A percentile compares a stretch with the other conserved stretches of the same genome.
Evolutionary conservation across 345 rosid species (phyloP).

Genomic region (Linum trigynum): DNA sequence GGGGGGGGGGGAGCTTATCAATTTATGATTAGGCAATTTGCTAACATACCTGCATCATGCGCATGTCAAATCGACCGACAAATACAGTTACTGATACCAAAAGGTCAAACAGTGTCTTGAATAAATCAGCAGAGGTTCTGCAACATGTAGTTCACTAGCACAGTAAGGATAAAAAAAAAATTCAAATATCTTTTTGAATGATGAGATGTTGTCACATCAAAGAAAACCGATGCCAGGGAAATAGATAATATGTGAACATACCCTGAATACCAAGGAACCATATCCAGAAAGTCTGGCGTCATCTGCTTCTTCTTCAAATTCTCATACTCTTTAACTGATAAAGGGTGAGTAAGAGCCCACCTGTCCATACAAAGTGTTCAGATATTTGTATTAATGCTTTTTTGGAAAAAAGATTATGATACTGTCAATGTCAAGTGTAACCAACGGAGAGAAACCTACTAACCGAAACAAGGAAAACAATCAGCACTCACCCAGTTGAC

Average conservation of each 20-base stretch:
- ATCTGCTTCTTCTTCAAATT: slow-evolving; percentile 71
- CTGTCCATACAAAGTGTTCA: slow-evolving; percentile 27
- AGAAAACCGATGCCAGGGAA: background rate
- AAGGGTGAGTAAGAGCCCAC: slow-evolving; percentile 97
- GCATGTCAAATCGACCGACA: slow-evolving; percentile 99
- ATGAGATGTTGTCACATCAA: slow-evolving; percentile 1
- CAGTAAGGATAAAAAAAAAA: slow-evolving; percentile 13
- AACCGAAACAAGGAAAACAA: background rate
- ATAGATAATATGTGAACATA: slow-evolving; percentile 18
- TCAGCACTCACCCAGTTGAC: slow-evolving; percentile 80
- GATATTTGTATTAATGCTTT: too few species aligned
- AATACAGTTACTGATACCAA: slow-evolving; percentile 94
- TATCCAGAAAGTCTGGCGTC: slow-evolving; percentile 93
- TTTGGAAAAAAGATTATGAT: background rate
- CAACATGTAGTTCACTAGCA: slow-evolving; percentile 23
- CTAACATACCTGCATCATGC: slow-evolving; percentile 87
- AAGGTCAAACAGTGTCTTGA: slow-evolving; percentile 95
- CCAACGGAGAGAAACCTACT: background rate
- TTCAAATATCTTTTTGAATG: slow-evolving; percentile 5
- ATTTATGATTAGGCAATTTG: slow-evolving; percentile 4
- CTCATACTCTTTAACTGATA: slow-evolving; percentile 66
- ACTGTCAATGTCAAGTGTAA: background rate
- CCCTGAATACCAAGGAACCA: slow-evolving; percentile 99
- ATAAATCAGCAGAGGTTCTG: slow-evolving; percentile 98
- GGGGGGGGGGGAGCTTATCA: too few species aligned